Conservation (phyloP, 352 stramenopile genomes). For the Phytophthora sp. region DNA sequence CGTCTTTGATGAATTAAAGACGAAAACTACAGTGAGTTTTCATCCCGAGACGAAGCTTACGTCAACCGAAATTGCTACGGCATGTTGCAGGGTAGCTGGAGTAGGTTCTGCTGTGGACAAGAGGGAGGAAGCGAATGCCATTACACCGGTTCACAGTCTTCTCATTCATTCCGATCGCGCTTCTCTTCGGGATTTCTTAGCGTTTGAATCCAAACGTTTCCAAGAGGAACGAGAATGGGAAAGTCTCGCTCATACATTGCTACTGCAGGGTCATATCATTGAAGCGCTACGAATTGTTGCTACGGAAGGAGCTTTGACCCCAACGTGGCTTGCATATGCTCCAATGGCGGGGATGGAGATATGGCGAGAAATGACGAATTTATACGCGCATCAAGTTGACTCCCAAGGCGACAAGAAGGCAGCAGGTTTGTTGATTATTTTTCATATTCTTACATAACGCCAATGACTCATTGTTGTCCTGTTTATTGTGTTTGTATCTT, state of each 20-base stretch:
- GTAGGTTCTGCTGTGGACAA: not conserved
- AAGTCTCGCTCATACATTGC: constrained; percentile 46
- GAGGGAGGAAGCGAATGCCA: not conserved
- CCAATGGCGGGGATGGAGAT: constrained; percentile 77
- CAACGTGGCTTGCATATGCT: constrained; percentile 69
- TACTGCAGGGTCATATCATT: constrained; percentile 59
- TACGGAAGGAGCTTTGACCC: constrained; percentile 47
- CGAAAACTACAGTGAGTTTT: constrained; percentile 39
- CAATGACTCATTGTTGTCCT: constrained; percentile 7
- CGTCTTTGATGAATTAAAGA: constrained; percentile 28
- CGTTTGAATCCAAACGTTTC: constrained; percentile 35
- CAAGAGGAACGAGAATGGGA: constrained; percentile 57
- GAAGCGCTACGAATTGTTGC: constrained; percentile 68
- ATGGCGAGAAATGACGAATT: constrained; percentile 67
- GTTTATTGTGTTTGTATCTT: not conserved
- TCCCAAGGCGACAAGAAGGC: constrained; percentile 48
- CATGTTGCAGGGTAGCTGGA: constrained; percentile 21
- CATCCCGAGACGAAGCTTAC: constrained; percentile 26
- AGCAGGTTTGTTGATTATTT: constrained; percentile 38
- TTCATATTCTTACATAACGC: no score
- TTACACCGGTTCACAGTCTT: constrained; percentile 1
- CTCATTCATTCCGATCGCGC: constrained; percentile 15
- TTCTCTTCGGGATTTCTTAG: constrained; percentile 25
- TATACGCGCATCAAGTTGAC: constrained; percentile 70
- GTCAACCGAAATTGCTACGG: constrained; percentile 23